Evolutionary conservation across 2,329 filamentous ascomycete species (phyloP), one percentile per base, ranked within the genome.

Genomic region (Magnaporthiopsis poae): DNA sequence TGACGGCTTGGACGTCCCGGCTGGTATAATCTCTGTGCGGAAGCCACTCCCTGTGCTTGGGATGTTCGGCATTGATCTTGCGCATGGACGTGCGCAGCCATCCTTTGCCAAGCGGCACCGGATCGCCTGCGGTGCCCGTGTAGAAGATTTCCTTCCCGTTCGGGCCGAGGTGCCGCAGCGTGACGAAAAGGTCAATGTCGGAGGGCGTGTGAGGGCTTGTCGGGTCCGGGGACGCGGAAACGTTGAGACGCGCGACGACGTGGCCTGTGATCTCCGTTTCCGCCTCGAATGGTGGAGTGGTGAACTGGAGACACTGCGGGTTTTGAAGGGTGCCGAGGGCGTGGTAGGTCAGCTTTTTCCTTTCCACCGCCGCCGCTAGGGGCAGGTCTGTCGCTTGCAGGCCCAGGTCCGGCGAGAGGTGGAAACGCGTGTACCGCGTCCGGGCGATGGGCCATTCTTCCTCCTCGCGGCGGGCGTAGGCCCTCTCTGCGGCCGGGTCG

Each of bases 191-290:
- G 69, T 89, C 86, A 46, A 89, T 87, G 65, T 89, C 86, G 3
- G 72, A 76, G 0, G 76, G 73, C 1, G 72, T 75, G 31, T 31
- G 31, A 1, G 70, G 70, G 0, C 70, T 72, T 0, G 35, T 77
- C 7, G 13, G 21, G n/a, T 29, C 36, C 25, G 36, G 76, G 0
- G 83, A 86, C 2, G 88, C 76, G 0, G 87, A 89, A 0, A 90
- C 83, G 68, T 86, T 85, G 4, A 91, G 77, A 69, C 86, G 87
- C 0, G 87, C 87, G 0, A 85, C 79, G 33, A 90, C 77, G 71
- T 90, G 86, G 0, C 89, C 88, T 0, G 89, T 91, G 65, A 91
- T 84, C 71, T 91, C 89, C 0, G 83, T 88, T 70, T 90, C 86
- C 5, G 78, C 68, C 25, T 82, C 79, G 67, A 90, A 89, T 0